Evolutionary conservation across 345 rosid species (phyloP).

Genomic region (Eucalyptus rudis): DNA sequence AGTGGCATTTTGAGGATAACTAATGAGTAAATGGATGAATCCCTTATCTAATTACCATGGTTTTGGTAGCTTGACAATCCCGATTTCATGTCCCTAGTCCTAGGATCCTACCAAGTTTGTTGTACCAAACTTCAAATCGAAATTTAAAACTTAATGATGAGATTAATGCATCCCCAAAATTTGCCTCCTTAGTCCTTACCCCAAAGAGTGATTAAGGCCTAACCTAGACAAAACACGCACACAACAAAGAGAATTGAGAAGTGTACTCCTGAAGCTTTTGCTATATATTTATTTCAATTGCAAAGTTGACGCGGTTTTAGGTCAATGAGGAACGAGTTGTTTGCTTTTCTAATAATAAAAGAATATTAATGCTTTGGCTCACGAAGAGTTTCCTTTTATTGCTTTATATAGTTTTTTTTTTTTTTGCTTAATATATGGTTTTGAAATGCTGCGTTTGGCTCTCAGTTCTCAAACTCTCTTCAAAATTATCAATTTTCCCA

Average conservation of each 20-base stretch:
- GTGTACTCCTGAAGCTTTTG: no score
- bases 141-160: not conserved
- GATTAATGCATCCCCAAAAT: not conserved
- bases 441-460: not conserved
- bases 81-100: not conserved
- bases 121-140: not conserved
- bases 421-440: not conserved
- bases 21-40: not conserved
- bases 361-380: not conserved
- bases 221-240: fast-evolving
- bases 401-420: no score
- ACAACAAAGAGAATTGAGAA: not conserved
- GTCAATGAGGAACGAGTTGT: not conserved
- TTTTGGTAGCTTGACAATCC: not conserved
- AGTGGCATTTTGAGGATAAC: not conserved
- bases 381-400: not conserved
- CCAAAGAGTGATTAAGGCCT: not conserved
- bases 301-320: not conserved
- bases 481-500: not conserved
- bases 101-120: not conserved
- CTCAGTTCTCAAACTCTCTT: not conserved
- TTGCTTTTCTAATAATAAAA: not conserved
- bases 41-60: not conserved
- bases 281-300: not conserved
- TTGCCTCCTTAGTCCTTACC: not conserved